Base-by-base conservation (phyloP, 495 filamentous ascomycete species). In the Recurvomyces mirabilis region DNA sequence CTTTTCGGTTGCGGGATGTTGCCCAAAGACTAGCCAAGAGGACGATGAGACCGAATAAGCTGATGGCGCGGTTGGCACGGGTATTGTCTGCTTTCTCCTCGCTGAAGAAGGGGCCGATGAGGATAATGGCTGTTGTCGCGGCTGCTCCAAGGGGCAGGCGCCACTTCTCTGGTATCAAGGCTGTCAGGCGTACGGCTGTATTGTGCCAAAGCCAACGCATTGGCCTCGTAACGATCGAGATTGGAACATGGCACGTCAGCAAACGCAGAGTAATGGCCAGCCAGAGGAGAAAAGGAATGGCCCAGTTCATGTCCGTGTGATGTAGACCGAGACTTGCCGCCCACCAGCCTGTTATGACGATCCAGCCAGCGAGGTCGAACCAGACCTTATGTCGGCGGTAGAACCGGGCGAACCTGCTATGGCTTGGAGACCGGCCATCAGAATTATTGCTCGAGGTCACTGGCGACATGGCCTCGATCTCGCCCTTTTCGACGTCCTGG, bases 211-310 rank as follows among this genome's bases (percentile, higher is more conserved):
- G 51, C 14, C 63, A 76, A 43, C 73, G 68, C 55, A 81, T 69
- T 1, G 85, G 84, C 44, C 58, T 68, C 47, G 77, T 75, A 45
- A 82, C 54, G 47, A 84, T 68, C 24, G 66, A 67, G 47, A 80
- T 71, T 0, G 84, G 81, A 10, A 93, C 61, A 54, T 84, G 78
- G 56, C 83, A 72, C 62, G 78, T 79, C 49, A 93, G 53, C 33
- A 93, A 60, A 4, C 87, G 78, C 46, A 93, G 60, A 6, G 73
- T 74, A 52, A 93, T 78, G 43, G 65, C 73, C 29, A 93, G 74
- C 61, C 78, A 94, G 13, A 94, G 46, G 29, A 94, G 71, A 63
- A 88, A 87, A 6, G 87, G 85, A 24, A 87, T 75, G 51, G 93
- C 51, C 87, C 87, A 94, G 43, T 80, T 80, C 54, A 75, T 72